A percentile compares a stretch with the other conserved stretches of the same genome.
Evolutionary conservation across 1,284 basidiomycete genomes (phyloP).

Genomic region (Microstroma glucosiphilum): DNA sequence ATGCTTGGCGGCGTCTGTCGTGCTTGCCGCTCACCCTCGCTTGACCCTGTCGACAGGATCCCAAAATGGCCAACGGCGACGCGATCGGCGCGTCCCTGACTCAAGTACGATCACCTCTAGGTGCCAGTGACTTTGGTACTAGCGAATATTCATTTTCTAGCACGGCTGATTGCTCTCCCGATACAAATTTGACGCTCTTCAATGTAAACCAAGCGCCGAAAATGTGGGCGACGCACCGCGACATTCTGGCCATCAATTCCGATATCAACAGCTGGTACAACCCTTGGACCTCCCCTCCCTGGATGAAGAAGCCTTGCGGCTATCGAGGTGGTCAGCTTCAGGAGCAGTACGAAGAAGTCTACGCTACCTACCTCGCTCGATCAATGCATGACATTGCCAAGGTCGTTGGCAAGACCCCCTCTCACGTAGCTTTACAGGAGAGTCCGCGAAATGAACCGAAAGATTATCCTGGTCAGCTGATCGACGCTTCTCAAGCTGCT

Average conservation of each 20-base stretch:
- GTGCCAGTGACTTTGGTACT: constrained; percentile 28
- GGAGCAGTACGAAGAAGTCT: constrained; percentile 21
- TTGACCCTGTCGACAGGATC: constrained; percentile 16
- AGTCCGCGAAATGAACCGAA: constrained; percentile 19
- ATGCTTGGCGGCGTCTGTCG: neutral
- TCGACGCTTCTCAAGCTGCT: constrained; percentile 17
- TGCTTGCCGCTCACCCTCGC: neutral
- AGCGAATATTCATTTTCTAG: constrained; percentile 32
- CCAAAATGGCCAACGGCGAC: constrained; percentile 15
- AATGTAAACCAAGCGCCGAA: constrained; percentile 32
- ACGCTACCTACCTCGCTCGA: constrained; percentile 25
- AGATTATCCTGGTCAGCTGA: constrained; percentile 25
- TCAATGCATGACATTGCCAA: constrained; percentile 22
- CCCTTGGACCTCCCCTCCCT: constrained; percentile 30
- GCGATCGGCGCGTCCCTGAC: constrained; percentile 26
- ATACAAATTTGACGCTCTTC: constrained; percentile 22
- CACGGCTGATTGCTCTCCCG: constrained; percentile 25
- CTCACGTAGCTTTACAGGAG: constrained; percentile 21
- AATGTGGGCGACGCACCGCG: constrained; percentile 23
- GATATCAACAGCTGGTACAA: constrained; percentile 22
- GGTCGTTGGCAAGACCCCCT: constrained; percentile 18
- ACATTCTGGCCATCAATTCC: constrained; percentile 23
- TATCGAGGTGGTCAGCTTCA: constrained; percentile 27
- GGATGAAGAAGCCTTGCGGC: constrained; percentile 33
- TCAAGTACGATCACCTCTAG: constrained; percentile 27